These are phyloP conservation scores for Plectranthus barbatus DNA, from an alignment of 257 asterid species.

Conservation along the genomic window DNA sequence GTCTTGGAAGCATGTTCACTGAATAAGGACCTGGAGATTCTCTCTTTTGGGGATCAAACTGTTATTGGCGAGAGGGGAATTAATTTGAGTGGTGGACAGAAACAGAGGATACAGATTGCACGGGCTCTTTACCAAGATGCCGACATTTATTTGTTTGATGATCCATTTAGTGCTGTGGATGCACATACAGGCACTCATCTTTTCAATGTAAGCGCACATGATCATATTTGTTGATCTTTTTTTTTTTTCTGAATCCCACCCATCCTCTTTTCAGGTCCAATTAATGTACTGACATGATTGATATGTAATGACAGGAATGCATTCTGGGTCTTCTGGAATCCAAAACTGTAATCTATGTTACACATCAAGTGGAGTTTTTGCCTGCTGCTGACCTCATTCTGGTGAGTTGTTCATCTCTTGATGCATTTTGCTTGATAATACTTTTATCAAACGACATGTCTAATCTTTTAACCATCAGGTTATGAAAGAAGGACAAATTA, in stretches of 20 bases:
- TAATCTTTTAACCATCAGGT: constrained; percentile 37
- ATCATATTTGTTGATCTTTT: background rate
- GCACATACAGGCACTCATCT: constrained; percentile 87
- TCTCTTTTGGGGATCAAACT: constrained; percentile 76
- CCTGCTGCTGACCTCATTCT: constrained; percentile 77
- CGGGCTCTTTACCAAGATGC: constrained; percentile 83
- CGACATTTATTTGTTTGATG: constrained; percentile 74
- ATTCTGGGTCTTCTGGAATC: constrained; percentile 45
- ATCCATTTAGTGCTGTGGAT: constrained; percentile 94
- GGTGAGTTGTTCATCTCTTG: constrained; percentile 39
- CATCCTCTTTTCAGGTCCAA: background rate
- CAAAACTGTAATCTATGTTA: constrained; percentile 65
- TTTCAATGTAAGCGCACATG: constrained; percentile 47
- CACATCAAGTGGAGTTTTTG: constrained; percentile 86
- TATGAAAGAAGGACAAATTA: constrained; percentile 69
- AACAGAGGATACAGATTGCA: constrained; percentile 86
- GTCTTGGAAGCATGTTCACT: constrained; percentile 71
- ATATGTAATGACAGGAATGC: constrained; percentile 52
- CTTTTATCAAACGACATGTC: background rate
- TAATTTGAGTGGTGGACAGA: constrained; percentile 89
- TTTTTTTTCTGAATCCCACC: constrained; percentile 6
- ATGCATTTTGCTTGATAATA: background rate
- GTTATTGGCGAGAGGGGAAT: constrained; percentile 90
- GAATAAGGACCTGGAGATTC: constrained; percentile 72
- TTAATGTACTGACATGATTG: background rate